Conservation (phyloP, 2,329 filamentous ascomycete genomes). For the Scleromitrula shiraiana region DNA sequence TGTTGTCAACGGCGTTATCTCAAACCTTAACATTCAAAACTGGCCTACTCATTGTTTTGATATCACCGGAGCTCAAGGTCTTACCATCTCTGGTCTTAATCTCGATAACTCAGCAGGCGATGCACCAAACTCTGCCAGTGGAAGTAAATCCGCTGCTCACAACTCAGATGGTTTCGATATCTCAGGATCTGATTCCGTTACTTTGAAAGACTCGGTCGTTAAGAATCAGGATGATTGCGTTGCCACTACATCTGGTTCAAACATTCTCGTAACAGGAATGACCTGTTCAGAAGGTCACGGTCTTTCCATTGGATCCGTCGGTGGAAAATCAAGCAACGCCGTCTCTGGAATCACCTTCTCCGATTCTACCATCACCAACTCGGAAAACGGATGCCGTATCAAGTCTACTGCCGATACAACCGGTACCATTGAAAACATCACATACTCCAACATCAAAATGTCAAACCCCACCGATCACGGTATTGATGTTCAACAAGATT, state of each 20-base stretch:
- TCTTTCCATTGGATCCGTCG: constrained; percentile 50
- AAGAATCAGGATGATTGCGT: constrained; percentile 54
- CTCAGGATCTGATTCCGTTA: constrained; percentile 37
- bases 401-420: constrained; percentile 31
- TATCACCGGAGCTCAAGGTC: constrained; percentile 35
- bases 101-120: constrained; percentile 49
- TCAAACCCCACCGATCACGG: constrained; percentile 37
- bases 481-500: constrained; percentile 51
- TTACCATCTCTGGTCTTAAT: constrained; percentile 41
- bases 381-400: constrained; percentile 40
- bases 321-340: constrained; percentile 44
- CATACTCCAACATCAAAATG: constrained; percentile 45
- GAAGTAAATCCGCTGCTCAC: constrained; percentile 28
- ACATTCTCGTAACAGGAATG: constrained; percentile 24
- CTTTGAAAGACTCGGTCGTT: constrained; percentile 42
- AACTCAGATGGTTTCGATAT: constrained; percentile 51
- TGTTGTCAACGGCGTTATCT: constrained; percentile 40
- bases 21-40: constrained; percentile 43
- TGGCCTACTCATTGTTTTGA: constrained; percentile 46
- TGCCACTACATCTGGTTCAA: constrained; percentile 47
- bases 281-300: constrained; percentile 32
- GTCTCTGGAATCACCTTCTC: constrained; percentile 45
- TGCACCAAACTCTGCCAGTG: constrained; percentile 25
- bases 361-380: constrained; percentile 40
- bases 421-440: constrained; percentile 39